A percentile compares a stretch with the other conserved stretches of the same genome.
These are phyloP conservation scores for Chlorella sp. DNA, from an alignment of 139 green algal species.

Conservation along the genomic window DNA sequence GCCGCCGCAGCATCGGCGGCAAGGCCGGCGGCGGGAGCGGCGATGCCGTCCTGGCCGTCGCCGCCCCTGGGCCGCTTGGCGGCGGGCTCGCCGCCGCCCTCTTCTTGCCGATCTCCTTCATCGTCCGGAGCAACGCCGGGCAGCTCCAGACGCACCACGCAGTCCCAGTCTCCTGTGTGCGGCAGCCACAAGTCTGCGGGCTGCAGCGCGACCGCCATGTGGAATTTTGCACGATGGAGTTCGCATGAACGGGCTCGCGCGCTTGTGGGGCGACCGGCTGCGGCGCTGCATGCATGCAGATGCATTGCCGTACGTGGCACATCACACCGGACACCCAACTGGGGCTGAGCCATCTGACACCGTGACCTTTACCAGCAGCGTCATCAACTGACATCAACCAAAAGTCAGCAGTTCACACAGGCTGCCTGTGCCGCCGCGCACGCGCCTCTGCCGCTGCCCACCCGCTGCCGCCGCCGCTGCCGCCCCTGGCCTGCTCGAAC, in stretches of 20 bases:
- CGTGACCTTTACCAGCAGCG: too few species aligned
- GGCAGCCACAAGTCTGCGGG: background rate
- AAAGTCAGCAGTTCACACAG: background rate
- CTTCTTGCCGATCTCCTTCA: too few species aligned
- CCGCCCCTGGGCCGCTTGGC: background rate
- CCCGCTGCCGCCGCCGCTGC: too few species aligned
- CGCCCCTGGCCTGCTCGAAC: background rate
- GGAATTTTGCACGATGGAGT: too few species aligned
- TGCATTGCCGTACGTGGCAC: too few species aligned
- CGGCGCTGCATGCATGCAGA: too few species aligned
- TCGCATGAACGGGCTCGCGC: too few species aligned
- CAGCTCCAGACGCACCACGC: background rate
- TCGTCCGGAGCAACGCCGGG: background rate
- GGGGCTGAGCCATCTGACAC: too few species aligned
- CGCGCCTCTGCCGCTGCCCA: background rate
- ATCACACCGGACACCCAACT: too few species aligned
- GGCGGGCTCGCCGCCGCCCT: background rate
- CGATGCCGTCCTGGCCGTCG: background rate
- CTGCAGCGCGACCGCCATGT: too few species aligned
- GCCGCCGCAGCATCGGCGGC: background rate
- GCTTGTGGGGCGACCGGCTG: too few species aligned
- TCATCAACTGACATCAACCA: too few species aligned
- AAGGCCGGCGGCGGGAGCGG: background rate
- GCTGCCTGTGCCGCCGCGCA: background rate
- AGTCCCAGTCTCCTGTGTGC: background rate